Evolutionary conservation across 768 basidiomycete genomes (phyloP).

Genomic region (Stropharia rugosoannulata): DNA sequence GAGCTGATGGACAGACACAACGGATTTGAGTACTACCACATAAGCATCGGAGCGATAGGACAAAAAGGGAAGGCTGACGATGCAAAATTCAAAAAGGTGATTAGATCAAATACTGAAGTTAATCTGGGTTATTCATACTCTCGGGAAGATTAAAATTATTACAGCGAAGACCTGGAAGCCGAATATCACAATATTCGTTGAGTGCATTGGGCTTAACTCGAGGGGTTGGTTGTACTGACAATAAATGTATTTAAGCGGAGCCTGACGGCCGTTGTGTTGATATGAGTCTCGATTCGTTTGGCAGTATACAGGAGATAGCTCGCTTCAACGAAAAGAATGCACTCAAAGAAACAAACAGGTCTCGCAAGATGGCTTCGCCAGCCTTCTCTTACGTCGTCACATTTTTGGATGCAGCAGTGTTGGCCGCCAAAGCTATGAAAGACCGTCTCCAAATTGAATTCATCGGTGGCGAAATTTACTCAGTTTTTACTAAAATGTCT

Average conservation of each 20-base stretch:
- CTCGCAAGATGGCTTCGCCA: constrained; percentile 15
- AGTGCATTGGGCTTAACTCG: no score
- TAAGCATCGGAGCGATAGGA: no score
- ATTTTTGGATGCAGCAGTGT: constrained; percentile 27
- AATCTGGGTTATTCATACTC: no score
- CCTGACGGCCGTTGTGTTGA: not conserved
- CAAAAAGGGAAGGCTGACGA: no score
- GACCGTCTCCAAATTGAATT: constrained; percentile 26
- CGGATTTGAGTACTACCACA: no score
- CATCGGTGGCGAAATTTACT: constrained; percentile 27
- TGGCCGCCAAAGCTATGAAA: constrained; percentile 21
- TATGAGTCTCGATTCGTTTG: not conserved
- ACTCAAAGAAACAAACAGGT: not conserved
- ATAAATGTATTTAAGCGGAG: not conserved
- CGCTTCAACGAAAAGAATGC: not conserved
- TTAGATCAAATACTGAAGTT: no score
- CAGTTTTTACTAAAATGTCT: constrained; percentile 28
- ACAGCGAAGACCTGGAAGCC: not conserved
- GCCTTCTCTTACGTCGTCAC: constrained; percentile 19
- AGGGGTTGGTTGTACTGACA: no score
- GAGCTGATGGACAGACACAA: no score
- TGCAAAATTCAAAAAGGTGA: no score
- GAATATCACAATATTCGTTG: no score
- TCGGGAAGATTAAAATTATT: no score
- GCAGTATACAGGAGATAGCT: not conserved